These are phyloP conservation scores for Cenchrus americanus DNA, from an alignment of 176 grass and related monocot species.

Conservation along the genomic window DNA sequence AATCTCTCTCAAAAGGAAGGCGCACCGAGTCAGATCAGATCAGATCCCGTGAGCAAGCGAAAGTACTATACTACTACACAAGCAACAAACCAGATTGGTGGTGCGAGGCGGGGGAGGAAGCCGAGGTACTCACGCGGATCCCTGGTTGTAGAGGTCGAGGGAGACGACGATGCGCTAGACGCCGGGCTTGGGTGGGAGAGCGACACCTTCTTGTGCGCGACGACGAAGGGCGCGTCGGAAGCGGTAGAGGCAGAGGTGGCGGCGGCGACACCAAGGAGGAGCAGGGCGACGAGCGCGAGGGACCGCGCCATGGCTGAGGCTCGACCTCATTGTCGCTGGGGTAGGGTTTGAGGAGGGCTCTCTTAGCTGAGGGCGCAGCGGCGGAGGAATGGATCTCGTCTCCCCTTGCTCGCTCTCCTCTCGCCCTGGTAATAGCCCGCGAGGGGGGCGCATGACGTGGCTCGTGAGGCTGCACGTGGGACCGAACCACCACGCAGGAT, in stretches of 20 bases:
- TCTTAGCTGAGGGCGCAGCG: neutral
- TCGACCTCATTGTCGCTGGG: conserved; percentile 23
- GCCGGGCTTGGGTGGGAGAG: conserved; percentile 78
- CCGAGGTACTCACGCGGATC: conserved; percentile 66
- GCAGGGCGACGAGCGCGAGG: conserved; percentile 11
- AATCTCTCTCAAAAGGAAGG: neutral
- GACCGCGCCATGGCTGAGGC: conserved; percentile 54
- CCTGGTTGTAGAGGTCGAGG: conserved; percentile 97
- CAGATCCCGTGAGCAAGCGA: neutral
- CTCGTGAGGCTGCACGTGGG: conserved; percentile 18
- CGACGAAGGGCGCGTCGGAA: conserved; percentile 75
- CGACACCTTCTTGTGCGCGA: conserved; percentile 92
- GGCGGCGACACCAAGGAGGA: conserved; percentile 39
- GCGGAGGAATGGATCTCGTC: conserved; percentile 34
- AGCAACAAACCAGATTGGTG: neutral
- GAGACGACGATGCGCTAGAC: conserved; percentile 85
- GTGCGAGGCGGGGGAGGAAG: no score
- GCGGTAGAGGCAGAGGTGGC: conserved; percentile 11
- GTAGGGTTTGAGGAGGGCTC: conserved; percentile 15
- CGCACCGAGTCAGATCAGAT: conserved; percentile 3
- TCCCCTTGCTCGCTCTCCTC: neutral
- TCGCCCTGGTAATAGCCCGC: conserved; percentile 1
- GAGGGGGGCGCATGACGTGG: neutral
- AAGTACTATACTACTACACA: neutral
- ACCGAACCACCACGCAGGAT: neutral